Evolutionary conservation across 2,329 filamentous ascomycete genomes (phyloP), one percentile per base, ranked within the genome.

Genomic region (Calonectria multiphialidica): DNA sequence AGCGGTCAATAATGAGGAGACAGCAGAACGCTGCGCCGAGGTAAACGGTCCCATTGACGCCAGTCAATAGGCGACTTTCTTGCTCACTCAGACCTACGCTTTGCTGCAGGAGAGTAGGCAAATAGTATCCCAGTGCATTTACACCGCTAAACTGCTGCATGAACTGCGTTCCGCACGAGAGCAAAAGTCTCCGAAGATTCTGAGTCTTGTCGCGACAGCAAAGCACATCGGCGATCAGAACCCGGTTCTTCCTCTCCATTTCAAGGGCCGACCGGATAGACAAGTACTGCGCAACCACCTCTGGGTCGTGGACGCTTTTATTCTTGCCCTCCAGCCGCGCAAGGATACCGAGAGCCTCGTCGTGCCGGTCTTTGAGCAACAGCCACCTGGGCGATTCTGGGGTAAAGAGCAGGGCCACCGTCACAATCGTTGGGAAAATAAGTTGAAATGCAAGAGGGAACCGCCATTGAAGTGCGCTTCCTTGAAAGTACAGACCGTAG

Each of bases 251-350:
- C 45, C 82, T 77, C 76, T 85, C 84, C 42, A 81, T 71, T 73
- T 82, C 76, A 13, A 86, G 81, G 2, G 83, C 80, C 0, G 79
- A 76, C 49, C 80, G 80, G 63, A 85, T 86, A 2, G 82, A 84
- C 6, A 81, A 78, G 53, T 81, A 84, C 63, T 85, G 82, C 4
- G 78, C 75, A 2, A 74, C 77, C 1, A 85, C 82, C 0, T 76
- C 68, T 1, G 75, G 70, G 45, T 82, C 79, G 9, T 68, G 53
- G 6, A 72, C 45, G 71, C 72, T 86, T 74, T 91, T 83, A 21
- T 87, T 86, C 71, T 90, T 89, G 25, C 88, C 87, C 71, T 90
- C 89, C 71, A 90, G 90, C 72, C 88, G 88, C 9, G 88, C 86
- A 70, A 94, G 86, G 5, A 90, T 87, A 7, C 85, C 82, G n/a